Evolutionary conservation across 805 yeast genomes (phyloP), one percentile per base, ranked within the genome.

Genomic region (Metschnikowia picachoensis): DNA sequence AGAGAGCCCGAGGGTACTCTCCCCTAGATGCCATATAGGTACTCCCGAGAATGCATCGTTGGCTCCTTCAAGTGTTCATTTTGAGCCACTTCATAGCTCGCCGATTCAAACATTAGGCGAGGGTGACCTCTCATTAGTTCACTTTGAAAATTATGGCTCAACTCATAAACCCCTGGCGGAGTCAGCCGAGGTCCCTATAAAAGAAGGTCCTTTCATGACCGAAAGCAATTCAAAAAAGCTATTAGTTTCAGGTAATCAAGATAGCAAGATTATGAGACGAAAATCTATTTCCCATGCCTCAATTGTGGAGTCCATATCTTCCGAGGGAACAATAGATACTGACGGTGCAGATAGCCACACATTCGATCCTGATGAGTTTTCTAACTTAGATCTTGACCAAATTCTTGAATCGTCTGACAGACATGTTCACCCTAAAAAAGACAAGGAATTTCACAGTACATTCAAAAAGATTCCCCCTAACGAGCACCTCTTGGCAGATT

Each of bases 401-500:
- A 43, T 45, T 12, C 44, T 43, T 28, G 54, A 51, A 16, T 43
- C 47, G 11, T 35, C 51, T 9, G 35, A 34, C 11, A 35, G 44
- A 12, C 43, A 28, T 14, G 51, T 52, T 11, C 48, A 49, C 20
- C 43, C 60, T 15, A 82, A 78, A 56, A 68, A 79, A 48, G 83
- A 82, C 53, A 68, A 70, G 16, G 82, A 82, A 17, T 83, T 83
- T 60, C 88, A 82, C 57, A 75, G 73, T 39, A 56, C 76, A 13
- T 84, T 84, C 61, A 75, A 78, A 36, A 74, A 76, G 37, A 58
- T 83, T 1, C 77, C 80, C 3, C 46, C 63, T 1, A 61, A 58
- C 27, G 91, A 84, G 55, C 62, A 70, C 29, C 67, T 83, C n/a
- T 68, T 83, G 35, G 80, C 76, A 27, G 88, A 82, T 51, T 79